Evolutionary conservation across 2,329 filamentous ascomycete genomes (phyloP), one percentile per base, ranked within the genome.

Genomic region (Hirsutella thompsonii): DNA sequence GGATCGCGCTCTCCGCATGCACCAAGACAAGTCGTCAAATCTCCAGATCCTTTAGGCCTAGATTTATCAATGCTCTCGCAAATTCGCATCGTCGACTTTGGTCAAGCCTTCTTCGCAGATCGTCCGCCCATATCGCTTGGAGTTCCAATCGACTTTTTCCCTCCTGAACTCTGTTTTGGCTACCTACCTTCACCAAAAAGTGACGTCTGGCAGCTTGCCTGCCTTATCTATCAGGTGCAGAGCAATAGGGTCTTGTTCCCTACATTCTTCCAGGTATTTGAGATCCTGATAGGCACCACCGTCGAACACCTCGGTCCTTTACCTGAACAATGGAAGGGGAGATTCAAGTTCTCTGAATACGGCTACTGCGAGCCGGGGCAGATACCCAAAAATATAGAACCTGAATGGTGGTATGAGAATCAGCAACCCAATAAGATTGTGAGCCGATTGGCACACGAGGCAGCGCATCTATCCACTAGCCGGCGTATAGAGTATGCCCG

Each of bases 91-190:
- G 23, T 44, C 32, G 39, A 44, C 32, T 41, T 41, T 21, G 42
- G 42, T 5, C 39, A 44, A 36, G 39, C 36, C 20, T 44, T 44
- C 42, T 39, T 44, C 29, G 23, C 21, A 36, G 36, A 44, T 39
- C 18, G 16, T 4, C 42, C 42, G 36, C 42, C 42, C 11, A 8
- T 23, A 8, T 44, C 42, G 10, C 39, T 44, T 6, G 42, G 39
- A 32, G 13, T 32, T 23, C 42, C 42, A 3, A 41, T 44, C 32
- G 42, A 44, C 18, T 44, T 40, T 19, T 44, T 41, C 20, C 42
- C 42, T 10, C 42, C 42, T 4, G 42, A 44, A 32, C 42, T 44
- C 30, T 44, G 42, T 19, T 44, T 44, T 30, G 36, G 42, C 23
- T 39, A 44, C 34, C 21, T 36, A n/a, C 42, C 42, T 8, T 44